Base-by-base conservation (phyloP, 164 flowering plant species). In the Vitis rotundifolia region DNA sequence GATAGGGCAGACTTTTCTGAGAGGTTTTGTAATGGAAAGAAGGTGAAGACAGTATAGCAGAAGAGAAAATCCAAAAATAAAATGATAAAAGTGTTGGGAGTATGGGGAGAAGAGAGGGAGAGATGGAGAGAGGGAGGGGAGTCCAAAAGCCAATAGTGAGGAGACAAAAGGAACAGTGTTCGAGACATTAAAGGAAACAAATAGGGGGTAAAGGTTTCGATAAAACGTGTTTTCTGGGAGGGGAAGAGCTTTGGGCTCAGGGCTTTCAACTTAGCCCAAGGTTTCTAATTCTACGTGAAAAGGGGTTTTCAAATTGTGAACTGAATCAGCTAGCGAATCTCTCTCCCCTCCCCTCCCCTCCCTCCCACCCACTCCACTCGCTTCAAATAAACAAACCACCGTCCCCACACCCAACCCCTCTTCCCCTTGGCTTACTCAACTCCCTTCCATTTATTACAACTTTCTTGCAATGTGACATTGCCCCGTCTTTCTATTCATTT, bases 141-240 rank as follows among this genome's bases (percentile, higher is more conserved):
- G 19, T 62, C 57, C 68, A 69, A 66, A 29, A 61, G 49, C 61
- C 68, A 69, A 66, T 16, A 61, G 49, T 1, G 54, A 69, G 73
- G 69, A 49, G 71, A 77, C 75, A 70, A 70, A 63, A 63, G 64
- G 67, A 64, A 15, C 73, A 61, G 12, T n/a, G n/a, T 51, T 68
- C 77, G 55, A 75, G 37, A 44, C 52, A 14, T 37, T 61, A 54
- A 22, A 22, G 26, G 26, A 22, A 22, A 22, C n/a, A 55, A 52
- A 37, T 47, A 63, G 22, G 28, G 18, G 11, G 44, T 22, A 22
- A 22, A 22, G 44, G 44, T 37, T 37, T 66, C 12, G 51, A 66
- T 3, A 65, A 68, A 67, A 73, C 80, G 77, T 77, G 80, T 73
- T 73, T 77, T 73, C 61, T 69, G 80, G 80, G 71, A 37, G 59